phyloP scores from a whole-genome alignment of 139 green algal species.

The Micromonas pusilla region DNA sequence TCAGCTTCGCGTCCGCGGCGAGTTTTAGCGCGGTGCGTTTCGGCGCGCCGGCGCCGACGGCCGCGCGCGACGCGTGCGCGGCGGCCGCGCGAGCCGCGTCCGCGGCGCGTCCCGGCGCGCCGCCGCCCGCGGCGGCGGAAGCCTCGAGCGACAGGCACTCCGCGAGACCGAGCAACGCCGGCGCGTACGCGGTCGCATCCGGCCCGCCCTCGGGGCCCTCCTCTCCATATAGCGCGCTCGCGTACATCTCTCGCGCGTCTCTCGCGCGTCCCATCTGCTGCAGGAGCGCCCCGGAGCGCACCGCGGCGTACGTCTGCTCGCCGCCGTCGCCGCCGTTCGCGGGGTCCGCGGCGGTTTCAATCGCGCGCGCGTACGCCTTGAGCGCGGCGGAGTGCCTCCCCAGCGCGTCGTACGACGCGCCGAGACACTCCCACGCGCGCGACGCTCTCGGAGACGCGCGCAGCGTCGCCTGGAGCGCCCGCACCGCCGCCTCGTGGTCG shows the following conservation, averaged over 20 bases:
- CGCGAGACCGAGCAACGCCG: background rate
- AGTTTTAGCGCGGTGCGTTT: background rate
- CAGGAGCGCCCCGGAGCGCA: background rate
- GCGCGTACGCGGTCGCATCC: background rate
- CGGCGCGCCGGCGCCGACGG: no score
- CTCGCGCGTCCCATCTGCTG: background rate
- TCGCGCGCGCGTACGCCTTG: conserved; percentile 1
- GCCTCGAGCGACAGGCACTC: no score
- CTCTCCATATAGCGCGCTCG: background rate
- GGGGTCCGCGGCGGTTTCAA: background rate
- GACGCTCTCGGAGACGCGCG: background rate
- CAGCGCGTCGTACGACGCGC: background rate
- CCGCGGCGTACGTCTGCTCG: background rate
- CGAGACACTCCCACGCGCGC: background rate
- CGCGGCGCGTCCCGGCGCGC: background rate
- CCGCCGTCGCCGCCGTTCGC: background rate
- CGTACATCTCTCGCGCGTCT: background rate
- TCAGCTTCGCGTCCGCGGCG: background rate
- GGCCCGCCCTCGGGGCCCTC: no score
- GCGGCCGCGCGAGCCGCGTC: no score
- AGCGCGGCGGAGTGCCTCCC: background rate
- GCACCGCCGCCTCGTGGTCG: background rate
- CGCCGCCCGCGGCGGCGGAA: no score
- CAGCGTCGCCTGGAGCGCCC: background rate
- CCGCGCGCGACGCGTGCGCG: no score